A percentile compares a stretch with the other conserved stretches of the same genome.
Conservation (phyloP, 129 eudicot genomes). For the Centrapalus pauciflorus region DNA sequence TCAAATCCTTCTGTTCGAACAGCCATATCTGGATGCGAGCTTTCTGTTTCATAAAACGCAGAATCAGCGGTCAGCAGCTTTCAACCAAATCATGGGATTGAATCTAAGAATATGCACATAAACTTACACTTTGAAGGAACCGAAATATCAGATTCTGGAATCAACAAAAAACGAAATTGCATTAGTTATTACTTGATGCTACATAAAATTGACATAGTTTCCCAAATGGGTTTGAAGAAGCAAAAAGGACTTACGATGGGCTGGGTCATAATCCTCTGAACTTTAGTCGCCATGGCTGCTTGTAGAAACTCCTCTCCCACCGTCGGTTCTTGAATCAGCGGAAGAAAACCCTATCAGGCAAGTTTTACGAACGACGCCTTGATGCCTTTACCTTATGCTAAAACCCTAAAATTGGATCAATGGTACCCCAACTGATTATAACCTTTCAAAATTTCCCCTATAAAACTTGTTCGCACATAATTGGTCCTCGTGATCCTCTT, state of each 20-base stretch:
- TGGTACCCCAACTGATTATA: too few relatives aligned
- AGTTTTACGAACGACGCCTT: too few relatives aligned
- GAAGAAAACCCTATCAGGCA: too few relatives aligned
- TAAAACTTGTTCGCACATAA: too few relatives aligned
- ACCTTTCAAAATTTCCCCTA: too few relatives aligned
- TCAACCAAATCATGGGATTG: background rate
- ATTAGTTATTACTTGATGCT: background rate
- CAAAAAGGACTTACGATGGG: slow-evolving; percentile 46
- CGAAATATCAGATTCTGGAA: slow-evolving; percentile 72
- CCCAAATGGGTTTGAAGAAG: background rate
- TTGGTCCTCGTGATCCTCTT: too few relatives aligned
- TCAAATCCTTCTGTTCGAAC: slow-evolving; percentile 79
- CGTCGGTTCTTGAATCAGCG: too few relatives aligned
- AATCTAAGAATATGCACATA: too few relatives aligned
- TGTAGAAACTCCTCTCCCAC: too few relatives aligned
- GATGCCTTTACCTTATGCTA: too few relatives aligned
- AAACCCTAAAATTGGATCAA: too few relatives aligned
- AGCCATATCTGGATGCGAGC: slow-evolving; percentile 90
- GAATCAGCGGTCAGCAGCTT: background rate
- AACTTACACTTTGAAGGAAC: slow-evolving; percentile 72
- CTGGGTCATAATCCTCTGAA: slow-evolving; percentile 89
- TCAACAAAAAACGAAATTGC: background rate
- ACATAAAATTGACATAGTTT: background rate
- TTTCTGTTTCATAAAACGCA: slow-evolving; percentile 35
- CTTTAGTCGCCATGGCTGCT: slow-evolving; percentile 82